phyloP scores from a whole-genome alignment of 805 yeast species.

The Yamadazyma akitaensis region DNA sequence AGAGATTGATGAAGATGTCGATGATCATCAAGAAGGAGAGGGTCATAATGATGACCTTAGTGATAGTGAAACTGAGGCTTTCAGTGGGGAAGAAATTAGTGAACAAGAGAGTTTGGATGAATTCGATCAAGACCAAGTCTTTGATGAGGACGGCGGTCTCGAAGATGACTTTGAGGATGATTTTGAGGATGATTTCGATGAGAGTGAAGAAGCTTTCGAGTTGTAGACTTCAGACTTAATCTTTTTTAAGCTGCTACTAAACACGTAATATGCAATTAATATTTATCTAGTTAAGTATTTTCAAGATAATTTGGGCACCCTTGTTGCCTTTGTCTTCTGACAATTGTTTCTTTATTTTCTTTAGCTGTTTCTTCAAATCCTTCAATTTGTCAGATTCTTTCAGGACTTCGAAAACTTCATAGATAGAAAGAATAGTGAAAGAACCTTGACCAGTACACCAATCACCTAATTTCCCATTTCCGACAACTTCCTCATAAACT shows the following conservation, averaged over 20 bases:
- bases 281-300: constrained; percentile 11
- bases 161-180: constrained; percentile 14
- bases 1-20: constrained; percentile 1
- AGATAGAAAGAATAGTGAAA: constrained; percentile 77
- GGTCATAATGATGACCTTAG: constrained; percentile 6
- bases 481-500: constrained; percentile 51
- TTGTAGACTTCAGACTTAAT: neutral
- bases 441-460: constrained; percentile 75
- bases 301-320: constrained; percentile 35
- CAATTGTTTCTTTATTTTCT: constrained; percentile 51
- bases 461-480: constrained; percentile 41
- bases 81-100: constrained; percentile 6
- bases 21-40: constrained; percentile 7
- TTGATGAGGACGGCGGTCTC: constrained; percentile 14
- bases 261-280: neutral
- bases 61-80: constrained; percentile 6
- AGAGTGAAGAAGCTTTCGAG: constrained; percentile 10
- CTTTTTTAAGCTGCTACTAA: neutral
- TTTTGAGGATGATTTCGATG: constrained; percentile 13
- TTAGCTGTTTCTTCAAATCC: constrained; percentile 46
- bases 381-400: constrained; percentile 20
- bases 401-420: constrained; percentile 52
- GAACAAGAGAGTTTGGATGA: constrained; percentile 15
- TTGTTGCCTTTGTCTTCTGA: constrained; percentile 51
- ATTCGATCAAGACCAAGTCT: constrained; percentile 17